Conservation (phyloP, 1,284 basidiomycete species). For the Gomphus bonarii region DNA sequence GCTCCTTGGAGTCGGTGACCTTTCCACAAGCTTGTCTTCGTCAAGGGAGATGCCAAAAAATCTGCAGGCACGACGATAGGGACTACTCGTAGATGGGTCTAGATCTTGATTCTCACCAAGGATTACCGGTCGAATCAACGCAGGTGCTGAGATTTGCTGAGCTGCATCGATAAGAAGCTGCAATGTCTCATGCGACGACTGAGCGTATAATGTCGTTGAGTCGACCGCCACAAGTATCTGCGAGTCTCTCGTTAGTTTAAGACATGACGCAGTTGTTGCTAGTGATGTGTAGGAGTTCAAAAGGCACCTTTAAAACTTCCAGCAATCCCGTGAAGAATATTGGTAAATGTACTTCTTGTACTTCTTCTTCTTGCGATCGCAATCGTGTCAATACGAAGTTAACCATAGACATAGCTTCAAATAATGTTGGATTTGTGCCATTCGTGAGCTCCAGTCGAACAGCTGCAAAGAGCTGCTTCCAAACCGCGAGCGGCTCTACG, state of each 20-base stretch:
- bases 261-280: neutral
- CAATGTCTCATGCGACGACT: slow-evolving; percentile 35
- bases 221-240: slow-evolving; percentile 6
- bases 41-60: slow-evolving; percentile 42
- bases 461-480: slow-evolving; percentile 63
- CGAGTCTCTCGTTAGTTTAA: neutral
- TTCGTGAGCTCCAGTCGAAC: slow-evolving; percentile 40
- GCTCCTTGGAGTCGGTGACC: slow-evolving; percentile 1
- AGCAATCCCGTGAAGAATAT: slow-evolving; percentile 57
- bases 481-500: slow-evolving; percentile 81
- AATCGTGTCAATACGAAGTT: slow-evolving; percentile 66
- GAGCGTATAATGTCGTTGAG: slow-evolving; percentile 18
- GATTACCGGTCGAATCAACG: slow-evolving; percentile 10
- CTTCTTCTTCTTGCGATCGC: slow-evolving; percentile 72
- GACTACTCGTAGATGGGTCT: slow-evolving; percentile 18
- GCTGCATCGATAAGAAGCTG: slow-evolving; percentile 43
- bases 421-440: slow-evolving; percentile 21
- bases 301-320: slow-evolving; percentile 46
- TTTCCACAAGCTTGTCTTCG: neutral
- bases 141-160: slow-evolving; percentile 32
- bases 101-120: slow-evolving; percentile 8
- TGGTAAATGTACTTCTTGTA: slow-evolving; percentile 71
- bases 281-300: neutral
- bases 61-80: slow-evolving; percentile 44
- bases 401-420: slow-evolving; percentile 50